phyloP scores from a whole-genome alignment of 2,329 filamentous ascomycete genomes.

The Atkinsonella hypoxylon region DNA sequence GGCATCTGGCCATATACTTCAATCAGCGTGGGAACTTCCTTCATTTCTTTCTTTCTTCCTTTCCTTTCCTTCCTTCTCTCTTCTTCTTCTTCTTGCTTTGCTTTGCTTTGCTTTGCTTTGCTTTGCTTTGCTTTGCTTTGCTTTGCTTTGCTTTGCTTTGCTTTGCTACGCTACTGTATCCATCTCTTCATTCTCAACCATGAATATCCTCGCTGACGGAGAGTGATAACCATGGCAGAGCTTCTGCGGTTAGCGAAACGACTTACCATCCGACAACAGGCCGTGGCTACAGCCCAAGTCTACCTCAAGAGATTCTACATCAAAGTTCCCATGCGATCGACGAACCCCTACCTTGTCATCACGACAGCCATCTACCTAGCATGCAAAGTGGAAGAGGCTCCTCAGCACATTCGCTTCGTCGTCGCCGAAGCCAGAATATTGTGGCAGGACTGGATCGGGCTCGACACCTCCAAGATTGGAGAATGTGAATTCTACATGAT shows the following conservation, averaged over 20 bases:
- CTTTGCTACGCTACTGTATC: not conserved
- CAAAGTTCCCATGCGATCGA: slow-evolving; percentile 79
- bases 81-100: too few relatives aligned
- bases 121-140: too few relatives aligned
- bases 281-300: slow-evolving; percentile 84
- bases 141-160: too few relatives aligned
- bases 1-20: slow-evolving; percentile 83
- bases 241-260: slow-evolving; percentile 74
- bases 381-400: slow-evolving; percentile 96
- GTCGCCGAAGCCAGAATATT: slow-evolving; percentile 74
- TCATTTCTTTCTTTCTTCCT: too few relatives aligned
- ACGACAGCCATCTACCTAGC: slow-evolving; percentile 92
- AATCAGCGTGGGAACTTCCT: slow-evolving; percentile 57
- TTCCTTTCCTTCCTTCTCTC: too few relatives aligned
- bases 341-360: slow-evolving; percentile 85
- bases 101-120: too few relatives aligned
- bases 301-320: slow-evolving; percentile 93
- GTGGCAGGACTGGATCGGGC: slow-evolving; percentile 67
- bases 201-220: not conserved
- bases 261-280: slow-evolving; percentile 77
- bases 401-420: slow-evolving; percentile 88
- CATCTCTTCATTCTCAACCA: not conserved
- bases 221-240: slow-evolving; percentile 36
- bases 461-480: slow-evolving; percentile 73
- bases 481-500: slow-evolving; percentile 93